phyloP scores from a whole-genome alignment of 2,329 filamentous ascomycete genomes.

The Lachnellula occidentalis region DNA sequence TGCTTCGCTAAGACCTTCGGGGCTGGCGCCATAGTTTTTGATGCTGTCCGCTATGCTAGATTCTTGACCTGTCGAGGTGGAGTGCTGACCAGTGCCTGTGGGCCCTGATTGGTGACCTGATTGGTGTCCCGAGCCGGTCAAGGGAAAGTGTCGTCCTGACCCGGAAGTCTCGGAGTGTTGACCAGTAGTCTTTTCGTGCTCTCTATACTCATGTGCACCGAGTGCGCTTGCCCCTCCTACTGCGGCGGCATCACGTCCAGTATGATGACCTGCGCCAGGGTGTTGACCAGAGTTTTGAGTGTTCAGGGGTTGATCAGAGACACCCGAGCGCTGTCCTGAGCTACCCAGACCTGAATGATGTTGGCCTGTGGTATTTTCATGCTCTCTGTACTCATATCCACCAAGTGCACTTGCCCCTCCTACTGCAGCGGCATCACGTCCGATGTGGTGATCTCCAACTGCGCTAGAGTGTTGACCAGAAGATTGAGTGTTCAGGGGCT shows the following conservation, averaged over 20 bases:
- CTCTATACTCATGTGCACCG: background rate
- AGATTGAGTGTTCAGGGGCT: too few relatives aligned
- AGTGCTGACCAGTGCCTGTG: background rate
- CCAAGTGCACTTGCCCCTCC: background rate
- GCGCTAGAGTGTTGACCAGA: background rate
- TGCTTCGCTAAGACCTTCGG: background rate
- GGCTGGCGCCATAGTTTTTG: background rate
- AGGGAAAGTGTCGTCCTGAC: background rate
- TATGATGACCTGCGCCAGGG: background rate
- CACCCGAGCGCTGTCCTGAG: background rate
- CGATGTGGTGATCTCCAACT: background rate
- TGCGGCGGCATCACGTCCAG: background rate
- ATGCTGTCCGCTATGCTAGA: background rate
- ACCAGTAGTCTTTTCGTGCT: slow-evolving; percentile 3
- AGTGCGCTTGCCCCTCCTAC: background rate
- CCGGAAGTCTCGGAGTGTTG: background rate
- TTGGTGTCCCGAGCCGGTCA: background rate
- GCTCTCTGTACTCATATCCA: background rate
- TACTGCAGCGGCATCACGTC: background rate
- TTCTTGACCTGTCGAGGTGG: background rate
- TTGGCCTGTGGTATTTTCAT: slow-evolving; percentile 4
- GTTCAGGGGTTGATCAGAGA: background rate
- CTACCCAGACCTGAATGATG: background rate
- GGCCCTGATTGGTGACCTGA: background rate
- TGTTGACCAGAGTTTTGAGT: background rate